Conservation (phyloP, 495 filamentous ascomycete species). For the Jackrogersella minutella region DNA sequence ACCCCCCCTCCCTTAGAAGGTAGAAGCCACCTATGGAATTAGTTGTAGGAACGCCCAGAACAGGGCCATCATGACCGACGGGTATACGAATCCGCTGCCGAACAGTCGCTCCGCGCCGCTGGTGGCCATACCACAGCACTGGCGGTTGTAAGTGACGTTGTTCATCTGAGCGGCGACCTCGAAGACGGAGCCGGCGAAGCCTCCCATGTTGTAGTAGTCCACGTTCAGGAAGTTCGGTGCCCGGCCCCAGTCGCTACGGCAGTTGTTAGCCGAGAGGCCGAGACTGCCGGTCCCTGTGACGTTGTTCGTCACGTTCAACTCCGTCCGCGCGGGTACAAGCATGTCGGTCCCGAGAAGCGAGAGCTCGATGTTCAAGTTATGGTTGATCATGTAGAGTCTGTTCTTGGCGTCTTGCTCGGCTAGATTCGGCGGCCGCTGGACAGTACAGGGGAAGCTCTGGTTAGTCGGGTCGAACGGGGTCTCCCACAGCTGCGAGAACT, state of each 20-base stretch:
- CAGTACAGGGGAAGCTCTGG: slow-evolving; percentile 69
- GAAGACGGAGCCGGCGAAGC: slow-evolving; percentile 80
- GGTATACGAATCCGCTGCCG: slow-evolving; percentile 8
- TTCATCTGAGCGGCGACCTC: slow-evolving; percentile 87
- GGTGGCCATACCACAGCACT: slow-evolving; percentile 70
- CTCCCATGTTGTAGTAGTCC: slow-evolving; percentile 84
- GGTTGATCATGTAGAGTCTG: slow-evolving; percentile 88
- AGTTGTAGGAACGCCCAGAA: slow-evolving; percentile 31
- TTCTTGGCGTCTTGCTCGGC: slow-evolving; percentile 58
- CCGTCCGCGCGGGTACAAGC: slow-evolving; percentile 77
- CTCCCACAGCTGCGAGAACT: slow-evolving; percentile 81
- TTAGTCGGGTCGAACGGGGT: slow-evolving; percentile 74
- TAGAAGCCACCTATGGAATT: background rate
- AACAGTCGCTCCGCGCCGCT: slow-evolving; percentile 36
- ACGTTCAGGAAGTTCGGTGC: slow-evolving; percentile 88
- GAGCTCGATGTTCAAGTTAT: slow-evolving; percentile 84
- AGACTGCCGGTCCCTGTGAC: slow-evolving; percentile 72
- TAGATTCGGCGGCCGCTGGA: slow-evolving; percentile 74
- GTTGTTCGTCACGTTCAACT: slow-evolving; percentile 74
- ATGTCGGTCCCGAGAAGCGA: slow-evolving; percentile 65
- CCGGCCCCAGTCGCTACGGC: slow-evolving; percentile 71
- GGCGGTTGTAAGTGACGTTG: slow-evolving; percentile 78
- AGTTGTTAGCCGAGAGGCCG: slow-evolving; percentile 72
- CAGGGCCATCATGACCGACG: slow-evolving; percentile 5
- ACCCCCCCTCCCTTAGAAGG: slow-evolving; percentile 5